A percentile compares a stretch with the other conserved stretches of the same genome.
Conservation (phyloP, 768 basidiomycete species). For the Scleroderma citrinum region DNA sequence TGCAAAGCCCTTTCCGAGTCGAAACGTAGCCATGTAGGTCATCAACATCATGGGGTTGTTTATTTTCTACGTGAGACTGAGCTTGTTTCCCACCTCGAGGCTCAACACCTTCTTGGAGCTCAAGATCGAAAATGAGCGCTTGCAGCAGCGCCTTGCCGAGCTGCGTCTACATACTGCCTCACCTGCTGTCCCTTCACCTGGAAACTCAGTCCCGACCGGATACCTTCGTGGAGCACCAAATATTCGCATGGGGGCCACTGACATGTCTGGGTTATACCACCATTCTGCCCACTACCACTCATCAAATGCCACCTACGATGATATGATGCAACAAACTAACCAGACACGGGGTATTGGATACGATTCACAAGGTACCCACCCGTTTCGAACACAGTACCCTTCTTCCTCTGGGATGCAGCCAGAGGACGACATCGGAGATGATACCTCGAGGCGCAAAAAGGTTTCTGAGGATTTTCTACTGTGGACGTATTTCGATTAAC, state of each 20-base stretch:
- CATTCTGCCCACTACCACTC: constrained; percentile 9
- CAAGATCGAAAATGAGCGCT: constrained; percentile 79
- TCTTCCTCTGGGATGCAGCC: constrained; percentile 4
- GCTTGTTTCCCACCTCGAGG: constrained; percentile 32
- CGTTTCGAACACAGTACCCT: constrained; percentile 13
- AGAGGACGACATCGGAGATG: constrained; percentile 44
- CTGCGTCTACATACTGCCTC: constrained; percentile 27
- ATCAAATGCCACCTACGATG: constrained; percentile 10
- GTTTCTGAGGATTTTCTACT: constrained; percentile 23
- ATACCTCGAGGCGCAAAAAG: constrained; percentile 59
- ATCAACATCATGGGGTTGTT: neutral
- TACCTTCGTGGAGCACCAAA: constrained; percentile 23
- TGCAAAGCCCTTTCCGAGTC: constrained; percentile 72
- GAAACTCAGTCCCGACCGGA: constrained; percentile 18
- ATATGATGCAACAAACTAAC: constrained; percentile 5
- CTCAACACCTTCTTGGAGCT: constrained; percentile 73
- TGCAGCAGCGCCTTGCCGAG: constrained; percentile 56
- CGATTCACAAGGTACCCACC: constrained; percentile 16
- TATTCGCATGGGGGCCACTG: constrained; percentile 13
- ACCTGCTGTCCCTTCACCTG: constrained; percentile 10
- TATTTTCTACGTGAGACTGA: constrained; percentile 1
- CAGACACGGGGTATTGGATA: constrained; percentile 10
- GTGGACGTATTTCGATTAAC: neutral
- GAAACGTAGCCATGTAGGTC: constrained; percentile 62
- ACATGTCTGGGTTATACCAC: constrained; percentile 11